These are phyloP conservation scores for Suillus ampliporus DNA, from an alignment of 768 basidiomycete genomes.

Conservation along the genomic window DNA sequence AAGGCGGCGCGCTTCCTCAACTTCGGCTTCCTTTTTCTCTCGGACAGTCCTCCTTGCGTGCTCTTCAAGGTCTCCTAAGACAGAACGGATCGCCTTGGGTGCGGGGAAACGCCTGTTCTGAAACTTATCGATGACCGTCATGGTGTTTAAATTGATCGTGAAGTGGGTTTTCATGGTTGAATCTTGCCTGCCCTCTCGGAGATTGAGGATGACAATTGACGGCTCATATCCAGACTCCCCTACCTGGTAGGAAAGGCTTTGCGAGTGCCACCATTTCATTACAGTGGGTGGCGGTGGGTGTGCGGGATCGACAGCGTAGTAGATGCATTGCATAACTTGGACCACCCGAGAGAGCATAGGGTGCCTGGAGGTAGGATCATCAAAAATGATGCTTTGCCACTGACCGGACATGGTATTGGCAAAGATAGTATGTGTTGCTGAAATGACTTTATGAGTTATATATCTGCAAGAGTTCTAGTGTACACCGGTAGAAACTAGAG, in stretches of 20 bases:
- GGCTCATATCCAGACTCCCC: background rate
- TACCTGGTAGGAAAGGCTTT: constrained; percentile 10
- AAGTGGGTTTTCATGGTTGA: constrained; percentile 11
- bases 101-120: background rate
- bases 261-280: constrained; percentile 1
- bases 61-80: background rate
- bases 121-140: background rate
- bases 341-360: constrained; percentile 1
- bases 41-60: background rate
- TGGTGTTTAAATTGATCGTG: constrained; percentile 15
- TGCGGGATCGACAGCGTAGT: background rate
- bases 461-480: background rate
- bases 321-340: background rate
- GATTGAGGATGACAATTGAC: constrained; percentile 13
- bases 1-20: background rate
- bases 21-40: constrained; percentile 5
- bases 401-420: constrained; percentile 15
- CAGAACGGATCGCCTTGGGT: background rate
- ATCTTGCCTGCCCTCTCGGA: constrained; percentile 1
- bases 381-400: constrained; percentile 21
- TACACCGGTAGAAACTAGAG: too few relatives aligned
- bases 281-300: background rate
- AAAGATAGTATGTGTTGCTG: background rate
- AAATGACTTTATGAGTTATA: background rate
- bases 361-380: constrained; percentile 19